Evolutionary conservation across 2,329 filamentous ascomycete species (phyloP), one percentile per base, ranked within the genome.

Genomic region (Elsinoe fawcettii): DNA sequence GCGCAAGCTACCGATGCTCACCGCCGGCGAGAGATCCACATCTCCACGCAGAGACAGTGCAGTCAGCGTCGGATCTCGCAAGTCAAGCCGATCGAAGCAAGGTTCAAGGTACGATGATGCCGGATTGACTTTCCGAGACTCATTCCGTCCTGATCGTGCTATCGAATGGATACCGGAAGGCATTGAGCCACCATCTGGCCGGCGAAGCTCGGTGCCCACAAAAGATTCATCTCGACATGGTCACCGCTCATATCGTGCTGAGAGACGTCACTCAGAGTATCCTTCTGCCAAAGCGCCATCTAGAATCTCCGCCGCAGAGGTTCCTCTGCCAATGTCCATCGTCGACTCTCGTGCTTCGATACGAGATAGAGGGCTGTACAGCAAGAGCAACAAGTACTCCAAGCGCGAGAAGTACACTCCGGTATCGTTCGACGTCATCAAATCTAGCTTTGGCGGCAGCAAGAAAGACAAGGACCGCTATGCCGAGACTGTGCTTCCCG

Each of bases 401-500:
- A 53, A 53, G 11, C 30, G 49, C 8, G 49, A 53, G 7, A 36
- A 39, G 12, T 34, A 34, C 20, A 34, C 49, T 7, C 49, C 49
- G 1, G 49, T 53, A 7, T 37, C 49, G 32, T 53, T 53, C 18
- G 49, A 53, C 8, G 30, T 49, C 8, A 56, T 56, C 11, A 49
- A 32, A 16, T 37, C 37, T 3, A 46, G 37, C 25, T 56, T 56
- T 23, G 54, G 54, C 20, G 54, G 54, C n/a, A 65, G 69, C 43
- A 67, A 67, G n/a, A 65, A 69, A 18, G 34, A 58, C 18, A 39
- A 39, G 16, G 39, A 58, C 27, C 18, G 20, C 25, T 53, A 77
- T 57, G 64, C 66, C 53, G 73, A 73, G 59, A 77, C 74, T 3
- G 71, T 78, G 1, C 70, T 73, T 2, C 76, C 76, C 1, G 73